phyloP scores from a whole-genome alignment of 2,329 filamentous ascomycete genomes.

The Ceratocystis ficicola region DNA sequence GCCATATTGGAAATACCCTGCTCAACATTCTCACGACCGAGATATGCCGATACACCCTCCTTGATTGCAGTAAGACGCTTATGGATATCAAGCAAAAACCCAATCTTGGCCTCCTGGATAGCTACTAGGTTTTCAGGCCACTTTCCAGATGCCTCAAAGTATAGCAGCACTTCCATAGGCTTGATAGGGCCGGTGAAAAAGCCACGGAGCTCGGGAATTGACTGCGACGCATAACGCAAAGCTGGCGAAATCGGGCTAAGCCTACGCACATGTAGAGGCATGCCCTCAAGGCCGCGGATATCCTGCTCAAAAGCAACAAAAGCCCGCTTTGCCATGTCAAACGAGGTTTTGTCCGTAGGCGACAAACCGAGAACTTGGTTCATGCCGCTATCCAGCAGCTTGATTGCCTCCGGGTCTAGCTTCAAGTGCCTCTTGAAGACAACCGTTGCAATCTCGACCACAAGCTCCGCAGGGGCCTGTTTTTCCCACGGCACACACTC shows the following conservation, averaged over 20 bases:
- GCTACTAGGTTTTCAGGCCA: constrained; percentile 89
- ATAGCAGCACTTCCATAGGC: constrained; percentile 68
- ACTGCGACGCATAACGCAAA: constrained; percentile 60
- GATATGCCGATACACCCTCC: constrained; percentile 48
- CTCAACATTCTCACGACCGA: constrained; percentile 70
- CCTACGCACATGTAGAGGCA: constrained; percentile 78
- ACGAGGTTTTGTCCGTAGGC: constrained; percentile 43
- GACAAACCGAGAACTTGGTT: constrained; percentile 38
- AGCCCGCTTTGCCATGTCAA: constrained; percentile 55
- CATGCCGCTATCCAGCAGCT: constrained; percentile 40
- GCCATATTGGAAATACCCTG: constrained; percentile 61
- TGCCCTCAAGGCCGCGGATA: constrained; percentile 62
- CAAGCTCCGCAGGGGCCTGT: constrained; percentile 50
- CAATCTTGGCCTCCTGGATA: constrained; percentile 87
- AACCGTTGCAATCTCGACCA: constrained; percentile 68
- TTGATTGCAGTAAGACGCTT: constrained; percentile 54
- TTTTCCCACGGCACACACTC: constrained; percentile 82
- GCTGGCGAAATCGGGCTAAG: constrained; percentile 60
- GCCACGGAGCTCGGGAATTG: constrained; percentile 32
- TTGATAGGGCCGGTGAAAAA: constrained; percentile 21
- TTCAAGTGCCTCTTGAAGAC: constrained; percentile 59
- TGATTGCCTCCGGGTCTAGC: constrained; percentile 42
- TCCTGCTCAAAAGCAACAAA: constrained; percentile 65
- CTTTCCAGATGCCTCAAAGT: constrained; percentile 83
- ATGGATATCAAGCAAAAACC: constrained; percentile 69